Conservation (phyloP, 2,329 filamentous ascomycete genomes). For the Cytospora leucostoma region DNA sequence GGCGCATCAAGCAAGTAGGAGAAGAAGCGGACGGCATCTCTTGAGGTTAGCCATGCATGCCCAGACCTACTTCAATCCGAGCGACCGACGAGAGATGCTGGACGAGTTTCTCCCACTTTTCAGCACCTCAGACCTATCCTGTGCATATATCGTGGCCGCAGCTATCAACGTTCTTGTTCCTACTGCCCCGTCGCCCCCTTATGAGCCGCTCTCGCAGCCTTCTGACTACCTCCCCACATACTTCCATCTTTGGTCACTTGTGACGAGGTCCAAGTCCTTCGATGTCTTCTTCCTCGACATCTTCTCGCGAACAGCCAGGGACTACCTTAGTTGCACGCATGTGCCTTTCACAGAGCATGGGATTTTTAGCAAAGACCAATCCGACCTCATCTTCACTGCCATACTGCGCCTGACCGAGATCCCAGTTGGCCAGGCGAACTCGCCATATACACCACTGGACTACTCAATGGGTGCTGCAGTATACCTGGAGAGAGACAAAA, state of each 20-base stretch:
- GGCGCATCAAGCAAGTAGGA: constrained; percentile 57
- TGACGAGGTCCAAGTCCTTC: constrained; percentile 84
- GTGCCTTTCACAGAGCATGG: constrained; percentile 83
- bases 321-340: constrained; percentile 73
- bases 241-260: constrained; percentile 94
- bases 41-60: constrained; percentile 89
- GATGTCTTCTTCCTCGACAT: constrained; percentile 89
- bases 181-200: constrained; percentile 73
- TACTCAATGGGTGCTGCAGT: constrained; percentile 79
- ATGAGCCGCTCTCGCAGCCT: constrained; percentile 75
- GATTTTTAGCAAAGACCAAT: constrained; percentile 90
- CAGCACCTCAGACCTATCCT: constrained; percentile 88
- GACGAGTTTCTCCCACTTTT: constrained; percentile 84
- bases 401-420: constrained; percentile 89
- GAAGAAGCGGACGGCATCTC: constrained; percentile 63
- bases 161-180: constrained; percentile 85
- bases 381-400: constrained; percentile 88
- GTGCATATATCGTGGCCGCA: constrained; percentile 90
- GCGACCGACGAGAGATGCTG: constrained; percentile 78
- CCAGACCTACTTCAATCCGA: constrained; percentile 89
- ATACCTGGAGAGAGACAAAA: constrained; percentile 87
- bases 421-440: constrained; percentile 92
- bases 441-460: constrained; percentile 86
- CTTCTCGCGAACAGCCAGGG: constrained; percentile 81
- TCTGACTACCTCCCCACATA: constrained; percentile 89